Percentiles rank a stretch among this genome's conserved stretches.
Evolutionary conservation across 2,329 filamentous ascomycete genomes (phyloP).

Genomic region (Phyllosticta paracitricarpa): DNA sequence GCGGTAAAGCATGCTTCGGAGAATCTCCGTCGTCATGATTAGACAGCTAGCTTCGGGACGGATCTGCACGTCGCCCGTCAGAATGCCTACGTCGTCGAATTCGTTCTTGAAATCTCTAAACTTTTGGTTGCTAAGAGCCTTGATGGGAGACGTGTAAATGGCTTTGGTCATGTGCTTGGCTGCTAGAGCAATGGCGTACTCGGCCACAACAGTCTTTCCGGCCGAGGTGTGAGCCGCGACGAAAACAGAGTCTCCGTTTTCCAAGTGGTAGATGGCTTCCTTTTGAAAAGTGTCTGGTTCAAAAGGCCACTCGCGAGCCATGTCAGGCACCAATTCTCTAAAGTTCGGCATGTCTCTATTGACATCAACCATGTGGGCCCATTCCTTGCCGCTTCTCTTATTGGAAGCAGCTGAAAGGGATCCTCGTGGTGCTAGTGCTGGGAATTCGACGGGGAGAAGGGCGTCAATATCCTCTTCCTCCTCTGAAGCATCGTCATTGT

Average conservation of each 20-base stretch:
- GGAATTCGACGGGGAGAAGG: slow-evolving; percentile 84
- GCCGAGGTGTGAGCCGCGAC: slow-evolving; percentile 96
- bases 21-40: slow-evolving; percentile 98
- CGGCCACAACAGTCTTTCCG: slow-evolving; percentile 94
- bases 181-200: slow-evolving; percentile 93
- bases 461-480: slow-evolving; percentile 64
- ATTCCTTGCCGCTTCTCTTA: slow-evolving; percentile 71
- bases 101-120: slow-evolving; percentile 85
- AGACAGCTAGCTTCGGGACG: slow-evolving; percentile 94
- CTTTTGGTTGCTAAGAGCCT: slow-evolving; percentile 96
- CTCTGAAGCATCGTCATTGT: slow-evolving; percentile 31
- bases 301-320: slow-evolving; percentile 94
- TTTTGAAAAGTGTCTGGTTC: slow-evolving; percentile 98
- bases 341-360: slow-evolving; percentile 93
- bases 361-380: slow-evolving; percentile 98
- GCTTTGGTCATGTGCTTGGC: slow-evolving; percentile 99
- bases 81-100: slow-evolving; percentile 92
- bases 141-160: slow-evolving; percentile 98
- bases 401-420: slow-evolving; percentile 60
- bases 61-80: slow-evolving; percentile 97
- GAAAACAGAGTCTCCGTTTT: slow-evolving; percentile 94
- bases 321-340: slow-evolving; percentile 82
- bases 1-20: slow-evolving; percentile 95
- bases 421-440: slow-evolving; percentile 77
- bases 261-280: slow-evolving; percentile 93